phyloP scores from a whole-genome alignment of 116 monocot species.

The Phalaenopsis hybrid region DNA sequence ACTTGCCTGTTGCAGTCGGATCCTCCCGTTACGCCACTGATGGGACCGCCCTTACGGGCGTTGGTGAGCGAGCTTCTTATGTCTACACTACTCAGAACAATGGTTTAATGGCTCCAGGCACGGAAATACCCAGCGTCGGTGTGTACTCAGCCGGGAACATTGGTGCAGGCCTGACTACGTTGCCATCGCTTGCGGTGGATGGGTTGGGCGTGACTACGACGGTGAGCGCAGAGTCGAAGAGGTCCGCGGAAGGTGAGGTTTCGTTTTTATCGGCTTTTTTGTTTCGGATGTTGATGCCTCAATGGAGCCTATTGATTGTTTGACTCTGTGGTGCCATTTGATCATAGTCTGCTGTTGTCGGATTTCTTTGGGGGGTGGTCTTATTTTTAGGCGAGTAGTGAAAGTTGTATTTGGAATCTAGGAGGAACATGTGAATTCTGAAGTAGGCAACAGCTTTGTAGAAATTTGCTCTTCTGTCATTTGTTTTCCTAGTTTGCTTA shows the following conservation, averaged over 20 bases:
- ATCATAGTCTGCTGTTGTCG: not conserved
- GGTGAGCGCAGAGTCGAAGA: slow-evolving; percentile 15
- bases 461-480: too few relatives aligned
- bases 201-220: not conserved
- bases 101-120: slow-evolving; percentile 2
- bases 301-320: not conserved
- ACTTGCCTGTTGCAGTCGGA: slow-evolving; percentile 13
- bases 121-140: slow-evolving; percentile 1
- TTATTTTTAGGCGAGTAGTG: not conserved
- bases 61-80: slow-evolving; percentile 8
- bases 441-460: not conserved
- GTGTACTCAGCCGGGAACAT: not conserved
- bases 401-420: not conserved
- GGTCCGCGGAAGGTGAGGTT: slow-evolving; percentile 37
- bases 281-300: too few relatives aligned
- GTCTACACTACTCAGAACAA: slow-evolving; percentile 8
- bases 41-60: not conserved
- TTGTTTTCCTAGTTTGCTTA: too few relatives aligned
- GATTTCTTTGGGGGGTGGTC: not conserved
- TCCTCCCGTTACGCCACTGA: slow-evolving; percentile 14
- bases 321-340: not conserved
- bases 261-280: not conserved
- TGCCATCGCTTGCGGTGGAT: slow-evolving; percentile 4
- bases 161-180: not conserved
- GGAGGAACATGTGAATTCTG: not conserved